These are phyloP conservation scores for Albifimbria verrucaria DNA, from an alignment of 2,329 filamentous ascomycete species.

Conservation along the genomic window DNA sequence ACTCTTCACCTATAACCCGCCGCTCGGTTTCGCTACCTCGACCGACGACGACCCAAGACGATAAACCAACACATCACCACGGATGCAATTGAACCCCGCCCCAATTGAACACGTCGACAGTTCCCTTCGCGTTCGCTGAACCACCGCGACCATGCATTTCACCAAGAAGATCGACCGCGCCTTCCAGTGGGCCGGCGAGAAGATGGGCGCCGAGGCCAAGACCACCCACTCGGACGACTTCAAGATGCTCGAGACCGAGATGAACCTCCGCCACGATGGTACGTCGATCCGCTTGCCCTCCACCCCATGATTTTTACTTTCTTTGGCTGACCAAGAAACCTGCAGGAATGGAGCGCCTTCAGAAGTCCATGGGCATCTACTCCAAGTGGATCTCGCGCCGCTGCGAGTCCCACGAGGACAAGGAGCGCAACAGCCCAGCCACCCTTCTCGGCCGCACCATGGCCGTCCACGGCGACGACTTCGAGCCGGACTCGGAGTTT, in stretches of 20 bases:
- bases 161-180: conserved; percentile 90
- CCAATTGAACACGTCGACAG: no score
- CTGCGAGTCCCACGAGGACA: conserved; percentile 75
- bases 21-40: no score
- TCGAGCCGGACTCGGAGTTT: conserved; percentile 86
- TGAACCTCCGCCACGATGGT: conserved; percentile 88
- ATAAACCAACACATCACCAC: background rate
- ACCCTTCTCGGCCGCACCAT: conserved; percentile 80
- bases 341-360: conserved; percentile 83
- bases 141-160: conserved; percentile 44
- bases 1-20: background rate
- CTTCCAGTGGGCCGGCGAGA: conserved; percentile 97
- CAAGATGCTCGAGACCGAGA: conserved; percentile 84
- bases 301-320: background rate
- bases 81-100: background rate
- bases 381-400: conserved; percentile 85
- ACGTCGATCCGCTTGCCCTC: conserved; percentile 21
- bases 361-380: conserved; percentile 81
- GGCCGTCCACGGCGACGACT: conserved; percentile 87
- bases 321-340: conserved; percentile 6
- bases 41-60: background rate
- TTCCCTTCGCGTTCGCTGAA: background rate
- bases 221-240: conserved; percentile 88
- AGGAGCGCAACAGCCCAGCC: conserved; percentile 79
- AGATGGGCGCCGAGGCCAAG: conserved; percentile 89